phyloP scores from a whole-genome alignment of 2,329 filamentous ascomycete genomes.

The Colletotrichum sp. region DNA sequence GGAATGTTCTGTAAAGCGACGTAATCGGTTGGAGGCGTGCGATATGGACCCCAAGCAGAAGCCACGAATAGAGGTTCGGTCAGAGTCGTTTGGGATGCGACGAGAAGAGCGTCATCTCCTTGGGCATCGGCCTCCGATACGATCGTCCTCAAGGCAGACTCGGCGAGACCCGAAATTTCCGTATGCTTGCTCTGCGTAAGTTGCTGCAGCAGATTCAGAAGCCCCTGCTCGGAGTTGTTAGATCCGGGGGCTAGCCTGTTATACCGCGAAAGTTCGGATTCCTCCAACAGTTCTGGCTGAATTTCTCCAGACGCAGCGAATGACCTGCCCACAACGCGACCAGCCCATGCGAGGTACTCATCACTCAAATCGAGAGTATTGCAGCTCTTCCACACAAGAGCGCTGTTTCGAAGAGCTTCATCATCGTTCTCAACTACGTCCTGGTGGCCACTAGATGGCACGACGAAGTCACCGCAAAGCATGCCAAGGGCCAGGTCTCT shows the following conservation, averaged over 20 bases:
- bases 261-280: conserved; percentile 60
- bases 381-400: conserved; percentile 79
- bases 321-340: conserved; percentile 80
- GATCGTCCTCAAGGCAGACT: conserved; percentile 61
- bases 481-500: conserved; percentile 72
- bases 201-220: conserved; percentile 66
- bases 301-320: conserved; percentile 79
- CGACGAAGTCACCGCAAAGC: conserved; percentile 76
- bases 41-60: conserved; percentile 62
- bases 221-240: conserved; percentile 64
- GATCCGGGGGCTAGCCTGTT: conserved; percentile 48
- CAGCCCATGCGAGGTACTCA: conserved; percentile 84
- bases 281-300: conserved; percentile 61
- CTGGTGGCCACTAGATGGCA: conserved; percentile 54
- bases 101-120: conserved; percentile 51
- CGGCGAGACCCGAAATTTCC: conserved; percentile 61
- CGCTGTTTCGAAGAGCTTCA: conserved; percentile 64
- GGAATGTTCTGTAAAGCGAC: conserved; percentile 14
- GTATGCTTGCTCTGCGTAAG: conserved; percentile 64
- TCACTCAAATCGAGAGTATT: conserved; percentile 64
- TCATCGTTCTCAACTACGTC: conserved; percentile 74
- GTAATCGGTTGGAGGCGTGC: conserved; percentile 58
- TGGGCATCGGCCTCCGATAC: conserved; percentile 56
- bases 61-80: conserved; percentile 55
- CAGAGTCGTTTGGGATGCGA: conserved; percentile 56